Evolutionary conservation across 257 asterid genomes (phyloP), one percentile per base, ranked within the genome.

Genomic region (Anisodus acutangulus): DNA sequence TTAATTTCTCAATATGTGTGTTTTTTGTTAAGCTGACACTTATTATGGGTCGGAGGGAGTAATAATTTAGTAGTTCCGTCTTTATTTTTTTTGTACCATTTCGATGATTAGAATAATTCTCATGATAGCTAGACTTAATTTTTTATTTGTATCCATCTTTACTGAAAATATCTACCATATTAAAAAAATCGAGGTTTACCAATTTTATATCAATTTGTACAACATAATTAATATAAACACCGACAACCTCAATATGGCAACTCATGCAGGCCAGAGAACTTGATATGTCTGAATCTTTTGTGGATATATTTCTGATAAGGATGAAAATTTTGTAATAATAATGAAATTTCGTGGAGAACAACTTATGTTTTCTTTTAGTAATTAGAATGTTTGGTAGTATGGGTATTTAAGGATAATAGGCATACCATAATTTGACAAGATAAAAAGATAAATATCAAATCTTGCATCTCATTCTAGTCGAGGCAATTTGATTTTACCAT

Each of bases 241-340:
- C 45, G 45, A 37, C 62, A 51, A 11, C 8, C 81, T 74, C 3
- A 74, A 22, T 49, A 3, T 74, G 62, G 81, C 12, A 74, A 19
- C 43, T 74, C 43, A 74, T 49, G 45, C 62, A 74, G 15, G 45
- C 45, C 12, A 3, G 45, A 51, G 37, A 74, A 74, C 45, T 49
- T 74, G n/a, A 71, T 72, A 72, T 74, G 80, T 74, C 80, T 74
- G 43, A 49, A n/a, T 26, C 60, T 74, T 74, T 71, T 71, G 55
- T 70, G 41, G 16, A 69, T 70, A 41, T 71, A 45, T 71, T 43
- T 71, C 1, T 43, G n/a, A 2, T 2, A 4, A 70, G 26, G 54
- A 0, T 49, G 60, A 19, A 74, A 49, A 74, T 19, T 0, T 68
- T 74, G 22, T 22, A 49, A 67, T 37, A 6, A 47, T 49, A 49